Evolutionary conservation across 2,329 filamentous ascomycete species (phyloP), one percentile per base, ranked within the genome.

Genomic region (Scorias spongiosa): DNA sequence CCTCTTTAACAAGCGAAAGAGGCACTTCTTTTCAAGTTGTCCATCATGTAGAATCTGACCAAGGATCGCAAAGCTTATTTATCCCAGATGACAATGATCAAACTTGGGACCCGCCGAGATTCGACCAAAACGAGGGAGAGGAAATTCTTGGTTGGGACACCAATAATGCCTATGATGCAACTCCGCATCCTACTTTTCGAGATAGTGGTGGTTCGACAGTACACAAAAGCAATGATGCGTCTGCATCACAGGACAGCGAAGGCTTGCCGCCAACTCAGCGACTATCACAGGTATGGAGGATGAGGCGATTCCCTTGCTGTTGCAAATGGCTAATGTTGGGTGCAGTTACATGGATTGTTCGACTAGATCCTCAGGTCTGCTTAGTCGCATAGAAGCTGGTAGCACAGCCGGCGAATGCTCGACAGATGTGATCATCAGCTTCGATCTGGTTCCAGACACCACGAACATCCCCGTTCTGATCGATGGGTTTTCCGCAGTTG

Each of bases 371-470:
- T 29, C 10, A 18, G 38, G 8, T 36, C 8, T 38, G 8, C 11
- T 6, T 14, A 14, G 76, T 67, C 49, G 69, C 73, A 43, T 93
- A 68, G 80, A 86, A 94, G 58, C 80, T 93, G 14, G 88, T 94
- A 39, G 88, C 88, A 64, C 86, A 94, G 1, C 88, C 88, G n/a
- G 84, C 86, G 18, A 81, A 84, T 41, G 94, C 70, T 41, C 65
- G 66, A 49, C 70, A 64, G 44, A 86, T 75, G 15, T 65, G 64
- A 44, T 66, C 68, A 9, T 63, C 66, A 4, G 69, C 58, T 17
- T 72, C 71, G 56, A 93, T 74, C 46, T 75, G 65, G 57, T 81
- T 87, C 69, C 74, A 84, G 47, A 69, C 70, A 9, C 74, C 80
- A 50, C 80, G 81, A 39, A 87, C 78, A 61, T 84, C 76, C 41